Evolutionary conservation across 2,329 filamentous ascomycete species (phyloP), one percentile per base, ranked within the genome.

Genomic region (Talaromyces sp.): DNA sequence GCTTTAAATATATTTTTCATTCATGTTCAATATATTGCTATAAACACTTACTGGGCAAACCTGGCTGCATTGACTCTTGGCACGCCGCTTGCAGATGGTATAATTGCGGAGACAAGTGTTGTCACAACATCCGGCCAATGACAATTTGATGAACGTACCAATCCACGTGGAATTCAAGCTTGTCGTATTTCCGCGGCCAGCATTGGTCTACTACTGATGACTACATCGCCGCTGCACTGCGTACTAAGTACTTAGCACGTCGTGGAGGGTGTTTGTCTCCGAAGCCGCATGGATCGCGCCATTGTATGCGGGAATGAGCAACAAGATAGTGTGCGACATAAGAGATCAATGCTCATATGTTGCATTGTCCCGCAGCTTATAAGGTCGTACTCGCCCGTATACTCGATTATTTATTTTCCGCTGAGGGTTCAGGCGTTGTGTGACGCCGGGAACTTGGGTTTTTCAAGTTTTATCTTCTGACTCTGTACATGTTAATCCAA

Each of bases 291-390:
- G 24, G 50, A 61, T 61, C 27, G 55, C 59, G 59, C 56, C 50
- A 61, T 61, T 55, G 43, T 31, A 55, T 57, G 43, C 43, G n/a
- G n/a, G 38, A 43, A 61, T 61, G 59, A 61, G 59, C 51, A 61
- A 56, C 55, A 19, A 19, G 5, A 5, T 11, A 56, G 11, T 26
- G 27, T 13, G 35, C 29, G 27, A 17, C 24, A 51, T 46, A 21
- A 13, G 21, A 38, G 46, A 35, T 24, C 26, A 49, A 26, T 24
- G 32, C 49, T 51, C 49, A 29, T 24, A 19, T n/a, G 24, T 4
- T 52, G 27, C 35, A 27, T 21, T 8, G 10, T 17, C n/a, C 32
- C 31, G 14, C 29, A 52, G 17, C 10, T 31, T 53, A 53, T 58
- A 58, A 58, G 21, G 14, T 38, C 7, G 17, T 9, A 8, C 17